These are phyloP conservation scores for Phaeodactylum tricornutum DNA, from an alignment of 108 stramenopile species.

Conservation along the genomic window DNA sequence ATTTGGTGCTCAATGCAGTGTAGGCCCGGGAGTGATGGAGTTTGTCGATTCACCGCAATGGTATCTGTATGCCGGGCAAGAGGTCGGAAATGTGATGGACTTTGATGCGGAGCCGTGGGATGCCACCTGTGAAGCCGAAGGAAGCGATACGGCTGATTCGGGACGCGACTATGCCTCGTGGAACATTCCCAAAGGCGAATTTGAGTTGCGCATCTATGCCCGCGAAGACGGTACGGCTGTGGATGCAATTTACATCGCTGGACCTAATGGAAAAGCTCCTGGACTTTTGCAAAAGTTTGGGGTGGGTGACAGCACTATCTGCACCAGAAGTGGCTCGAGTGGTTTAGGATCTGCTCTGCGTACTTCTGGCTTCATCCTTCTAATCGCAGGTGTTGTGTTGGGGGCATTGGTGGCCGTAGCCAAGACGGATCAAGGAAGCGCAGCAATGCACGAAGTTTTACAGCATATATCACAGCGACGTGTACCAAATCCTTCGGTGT, in stretches of 20 bases:
- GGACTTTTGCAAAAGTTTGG: too few species aligned
- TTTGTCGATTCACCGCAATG: conserved; percentile 2
- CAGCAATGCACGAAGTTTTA: too few species aligned
- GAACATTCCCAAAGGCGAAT: neutral
- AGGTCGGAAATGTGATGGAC: conserved; percentile 4
- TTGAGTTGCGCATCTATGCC: conserved; percentile 7
- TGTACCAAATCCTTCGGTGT: too few species aligned
- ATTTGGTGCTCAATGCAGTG: conserved; percentile 2
- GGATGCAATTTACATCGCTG: conserved; percentile 9
- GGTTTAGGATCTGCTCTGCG: too few species aligned
- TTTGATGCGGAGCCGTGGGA: conserved; percentile 11
- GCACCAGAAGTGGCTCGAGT: too few species aligned
- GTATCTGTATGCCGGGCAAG: conserved; percentile 8
- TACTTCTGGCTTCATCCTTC: too few species aligned
- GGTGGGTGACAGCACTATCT: too few species aligned
- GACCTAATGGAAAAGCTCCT: conserved; percentile 2
- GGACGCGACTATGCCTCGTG: conserved; percentile 9
- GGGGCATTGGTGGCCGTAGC: too few species aligned
- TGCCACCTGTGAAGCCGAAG: conserved; percentile 10
- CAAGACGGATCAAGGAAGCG: too few species aligned
- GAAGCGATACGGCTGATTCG: neutral
- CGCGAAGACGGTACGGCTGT: conserved; percentile 11
- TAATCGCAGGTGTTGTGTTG: too few species aligned
- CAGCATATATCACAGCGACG: too few species aligned
- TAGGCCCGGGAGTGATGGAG: neutral